Conservation (phyloP, 208 protist genomes). For the Crithidia bombi region DNA sequence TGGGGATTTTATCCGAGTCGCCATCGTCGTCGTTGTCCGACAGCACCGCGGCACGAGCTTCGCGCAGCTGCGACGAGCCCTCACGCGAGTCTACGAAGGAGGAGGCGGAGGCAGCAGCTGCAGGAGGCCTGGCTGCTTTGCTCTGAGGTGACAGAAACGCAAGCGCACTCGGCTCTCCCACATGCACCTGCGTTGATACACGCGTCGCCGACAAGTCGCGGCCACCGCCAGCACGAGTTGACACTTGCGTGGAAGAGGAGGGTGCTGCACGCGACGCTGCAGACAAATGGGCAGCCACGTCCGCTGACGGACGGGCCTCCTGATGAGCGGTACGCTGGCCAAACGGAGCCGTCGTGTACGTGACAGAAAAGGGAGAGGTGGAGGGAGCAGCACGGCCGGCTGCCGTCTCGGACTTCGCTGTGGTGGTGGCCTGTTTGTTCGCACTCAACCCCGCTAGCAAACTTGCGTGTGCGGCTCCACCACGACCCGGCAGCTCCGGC, state of each 20-base stretch:
- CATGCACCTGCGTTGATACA: not conserved
- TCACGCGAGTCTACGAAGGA: not conserved
- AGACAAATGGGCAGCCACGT: not conserved
- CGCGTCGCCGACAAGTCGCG: no score
- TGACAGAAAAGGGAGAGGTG: constrained; percentile 50
- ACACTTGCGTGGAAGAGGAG: not conserved
- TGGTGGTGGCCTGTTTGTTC: no score
- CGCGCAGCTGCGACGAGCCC: not conserved
- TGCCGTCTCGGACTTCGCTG: not conserved
- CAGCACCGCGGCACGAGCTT: not conserved
- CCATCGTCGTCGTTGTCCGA: not conserved
- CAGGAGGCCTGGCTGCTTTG: not conserved
- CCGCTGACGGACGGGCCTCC: not conserved
- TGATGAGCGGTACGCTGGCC: not conserved
- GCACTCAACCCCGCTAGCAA: not conserved
- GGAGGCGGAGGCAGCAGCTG: not conserved
- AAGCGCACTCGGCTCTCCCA: constrained; percentile 66
- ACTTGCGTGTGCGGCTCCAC: not conserved
- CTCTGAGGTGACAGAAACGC: constrained; percentile 58
- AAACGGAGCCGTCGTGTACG: constrained; percentile 35
- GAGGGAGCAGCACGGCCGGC: not conserved
- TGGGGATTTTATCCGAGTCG: not conserved
- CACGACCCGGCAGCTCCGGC: constrained; percentile 40
- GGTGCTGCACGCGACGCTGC: not conserved
- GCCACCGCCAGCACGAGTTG: not conserved